Evolutionary conservation across 1,139 yeast genomes (phyloP), one percentile per base, ranked within the genome.

Genomic region (Zygosaccharomyces sapae): DNA sequence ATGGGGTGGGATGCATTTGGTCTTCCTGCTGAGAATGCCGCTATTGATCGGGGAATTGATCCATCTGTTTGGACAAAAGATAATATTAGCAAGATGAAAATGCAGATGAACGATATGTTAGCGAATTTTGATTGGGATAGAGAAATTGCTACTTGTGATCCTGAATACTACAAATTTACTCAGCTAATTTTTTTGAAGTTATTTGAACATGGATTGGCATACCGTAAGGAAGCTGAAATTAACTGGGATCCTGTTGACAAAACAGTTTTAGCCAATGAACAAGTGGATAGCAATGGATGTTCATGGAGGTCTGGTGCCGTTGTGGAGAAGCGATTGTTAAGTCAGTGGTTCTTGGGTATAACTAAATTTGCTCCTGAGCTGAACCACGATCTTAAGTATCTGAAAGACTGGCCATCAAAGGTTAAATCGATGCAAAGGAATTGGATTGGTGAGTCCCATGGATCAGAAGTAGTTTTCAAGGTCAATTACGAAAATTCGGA

Each of bases 1-100:
- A 90, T 92, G 95, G 98, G 98, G 0, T 92, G 97, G 97, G 98
- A 92, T 71, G 96, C 97, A 0, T 92, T 92, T 72, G 98, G 98
- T 0, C 72, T 92, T 35, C 98, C 98, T 0, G 98, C 98, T 0
- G 98, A 92, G 63, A 92, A 92, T 66, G 98, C 98, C 0, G 98
- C 98, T 0, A 81, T 87, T 27, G 96, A 90, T 63, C 71, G 95
- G 53, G 81, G 82, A 0, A 75, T 86, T 12, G 81, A 80, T 54
- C 97, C 98, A 0, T 78, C 80, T 0, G 74, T 69, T 0, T 92
- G 98, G 98, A 92, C 98, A 0, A 73, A 71, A 38, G 59, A 72
- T 6, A 92, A 92, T 62, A 89, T 92, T 20, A 69, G 66, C 1
- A 83, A 81, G 56, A 92, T 92, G 98, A 87, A 85, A 61, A 73